Conservation (phyloP, 108 stramenopile species). For the Nitzschia palea region DNA sequence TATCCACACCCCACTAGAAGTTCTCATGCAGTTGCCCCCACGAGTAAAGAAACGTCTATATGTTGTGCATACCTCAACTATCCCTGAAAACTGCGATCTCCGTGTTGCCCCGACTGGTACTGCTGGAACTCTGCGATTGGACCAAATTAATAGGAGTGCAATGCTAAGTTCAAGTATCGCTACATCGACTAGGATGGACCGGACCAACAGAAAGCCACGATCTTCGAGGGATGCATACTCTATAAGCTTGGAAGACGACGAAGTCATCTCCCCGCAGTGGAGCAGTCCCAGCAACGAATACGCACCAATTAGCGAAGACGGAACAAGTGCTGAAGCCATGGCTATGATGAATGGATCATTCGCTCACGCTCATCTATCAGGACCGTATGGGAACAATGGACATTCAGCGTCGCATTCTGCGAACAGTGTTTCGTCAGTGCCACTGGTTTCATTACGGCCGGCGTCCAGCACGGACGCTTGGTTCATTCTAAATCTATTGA, state of each 20-base stretch:
- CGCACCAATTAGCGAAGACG: constrained; percentile 21
- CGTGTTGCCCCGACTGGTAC: constrained; percentile 88
- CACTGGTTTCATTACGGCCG: constrained; percentile 76
- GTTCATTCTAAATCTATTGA: constrained; percentile 85
- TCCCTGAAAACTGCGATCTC: constrained; percentile 69
- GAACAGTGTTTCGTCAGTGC: constrained; percentile 23
- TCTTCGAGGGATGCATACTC: constrained; percentile 2
- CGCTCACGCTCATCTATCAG: background rate
- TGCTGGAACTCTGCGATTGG: constrained; percentile 82
- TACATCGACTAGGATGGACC: constrained; percentile 24
- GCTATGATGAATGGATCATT: constrained; percentile 14
- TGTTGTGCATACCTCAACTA: constrained; percentile 88
- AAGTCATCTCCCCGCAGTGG: constrained; percentile 18
- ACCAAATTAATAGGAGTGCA: constrained; percentile 39
- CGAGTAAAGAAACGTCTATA: constrained; percentile 84
- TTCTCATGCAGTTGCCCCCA: constrained; percentile 69
- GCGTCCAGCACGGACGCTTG: constrained; percentile 86
- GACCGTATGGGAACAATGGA: background rate
- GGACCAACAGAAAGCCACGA: constrained; percentile 9
- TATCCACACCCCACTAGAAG: constrained; percentile 90
- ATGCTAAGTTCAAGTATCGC: background rate
- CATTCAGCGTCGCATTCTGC: constrained; percentile 20
- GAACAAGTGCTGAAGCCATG: background rate
- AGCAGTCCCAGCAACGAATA: constrained; percentile 40
- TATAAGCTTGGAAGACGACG: constrained; percentile 31